Evolutionary conservation across 2,329 filamentous ascomycete species (phyloP), one percentile per base, ranked within the genome.

Genomic region (Hypoxylon sp.): DNA sequence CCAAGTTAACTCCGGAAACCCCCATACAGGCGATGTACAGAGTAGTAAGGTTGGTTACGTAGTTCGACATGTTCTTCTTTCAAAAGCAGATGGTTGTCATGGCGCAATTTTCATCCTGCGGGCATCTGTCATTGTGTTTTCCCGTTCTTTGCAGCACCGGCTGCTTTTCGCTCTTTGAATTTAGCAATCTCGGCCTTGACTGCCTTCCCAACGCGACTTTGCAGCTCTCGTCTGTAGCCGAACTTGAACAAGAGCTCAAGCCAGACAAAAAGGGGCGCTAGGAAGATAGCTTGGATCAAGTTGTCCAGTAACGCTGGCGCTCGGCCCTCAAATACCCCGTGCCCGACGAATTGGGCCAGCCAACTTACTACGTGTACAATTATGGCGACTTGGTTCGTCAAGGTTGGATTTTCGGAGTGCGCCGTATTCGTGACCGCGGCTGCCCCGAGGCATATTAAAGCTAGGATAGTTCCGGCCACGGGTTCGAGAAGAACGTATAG

Each of bases 191-290:
- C 93, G 73, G 88, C 84, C 77, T 90, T 82, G 2, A 98, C 93
- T 39, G 87, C 89, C 78, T 90, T 89, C 68, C 95, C 89, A 48
- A 98, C 88, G 55, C 95, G 89, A 67, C 87, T 86, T 82, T 95
- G 93, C 73, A 99, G 84, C 79, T 97, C 94, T 1, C 91, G 92
- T 66, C 96, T 89, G 81, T 98, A 99, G 53, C 96, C 96, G 55
- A 97, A 88, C 75, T 86, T 89, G 84, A 99, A 99, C 27, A 99
- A 86, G 24, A 97, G 82, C 83, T 98, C 94, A 75, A 99, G 91
- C 93, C 96, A 99, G 65, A 98, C 95, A 75, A 98, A 99, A 76
- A 99, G 91, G 7, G 96, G 96, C 0, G 96, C 96, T 24, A 98
- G 86, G 76, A 98, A 95, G 71, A 98, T 80, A 29, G 96, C 94